Base-by-base conservation (phyloP, 2,329 filamentous ascomycete genomes). In the Diaporthe citrichinensis region DNA sequence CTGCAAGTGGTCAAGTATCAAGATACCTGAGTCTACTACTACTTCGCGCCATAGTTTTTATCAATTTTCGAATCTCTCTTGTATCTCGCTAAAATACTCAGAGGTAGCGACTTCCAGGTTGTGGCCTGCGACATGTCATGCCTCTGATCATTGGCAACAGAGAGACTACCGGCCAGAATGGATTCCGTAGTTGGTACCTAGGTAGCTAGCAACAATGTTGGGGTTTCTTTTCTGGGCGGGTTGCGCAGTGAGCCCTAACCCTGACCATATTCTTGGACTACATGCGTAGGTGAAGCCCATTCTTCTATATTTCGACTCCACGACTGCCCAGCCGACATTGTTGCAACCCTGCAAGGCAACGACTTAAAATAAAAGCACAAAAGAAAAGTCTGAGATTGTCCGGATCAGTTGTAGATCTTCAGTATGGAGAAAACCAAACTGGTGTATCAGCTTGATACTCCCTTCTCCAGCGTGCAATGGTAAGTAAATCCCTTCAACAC, bases 371-470 rank as follows among this genome's bases (percentile, higher is more conserved):
- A 41, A 23, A 14, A 9, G 0, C 20, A 39, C 36, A 1, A 68
- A 23, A 23, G 14, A 55, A 10, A 1, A 20, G 6, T n/a, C 8
- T 15, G 36, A 55, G 8, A 10, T 25, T 44, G 8, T 14, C 25
- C 8, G 23, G 8, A 44, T 46, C 53, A 9, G 41, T 17, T 46
- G 14, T 25, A 31, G 15, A 1, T n/a, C 8, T 49, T 20, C 10
- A 67, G 17, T 14, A 89, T 89, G 87, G 87, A 89, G 59, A 87
- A 88, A 59, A 92, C 90, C 76, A 92, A 89, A 80, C 86, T 90
- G 12, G 85, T 92, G 25, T 91, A 92, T 80, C 92, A 92, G 79
- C 87, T 93, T 34, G 91, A 93, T 65, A 91, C 90, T 3, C 92
- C 92, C 0, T 94, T 90, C 81, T 91, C 92, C 2, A 83, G 86